These are phyloP conservation scores for Trypethelium eluteriae DNA, from an alignment of 495 filamentous ascomycete genomes.

Conservation along the genomic window DNA sequence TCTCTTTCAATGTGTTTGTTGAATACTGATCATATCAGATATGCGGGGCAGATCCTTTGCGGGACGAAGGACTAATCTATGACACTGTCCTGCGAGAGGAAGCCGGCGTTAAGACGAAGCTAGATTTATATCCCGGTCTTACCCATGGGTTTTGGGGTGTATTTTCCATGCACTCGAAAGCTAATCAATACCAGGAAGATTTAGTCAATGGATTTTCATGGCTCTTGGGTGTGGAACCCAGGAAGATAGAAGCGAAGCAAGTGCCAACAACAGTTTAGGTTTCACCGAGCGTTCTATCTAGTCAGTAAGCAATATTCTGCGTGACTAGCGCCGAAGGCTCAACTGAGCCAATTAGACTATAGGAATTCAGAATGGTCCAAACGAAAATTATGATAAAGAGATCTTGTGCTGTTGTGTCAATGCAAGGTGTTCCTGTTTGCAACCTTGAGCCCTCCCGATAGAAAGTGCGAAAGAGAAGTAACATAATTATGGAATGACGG, in stretches of 20 bases:
- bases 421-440: too few relatives aligned
- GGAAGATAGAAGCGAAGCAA: background rate
- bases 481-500: too few relatives aligned
- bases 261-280: background rate
- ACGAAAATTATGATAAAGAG: too few relatives aligned
- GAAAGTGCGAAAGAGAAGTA: too few relatives aligned
- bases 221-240: background rate
- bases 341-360: too few relatives aligned
- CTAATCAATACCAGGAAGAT: background rate
- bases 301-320: too few relatives aligned
- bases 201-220: background rate
- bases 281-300: background rate
- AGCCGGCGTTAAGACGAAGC: constrained; percentile 19
- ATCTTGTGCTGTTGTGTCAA: too few relatives aligned
- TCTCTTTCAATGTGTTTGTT: background rate
- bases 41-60: constrained; percentile 35
- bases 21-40: constrained; percentile 23
- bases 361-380: too few relatives aligned
- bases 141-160: constrained; percentile 38
- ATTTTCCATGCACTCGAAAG: background rate
- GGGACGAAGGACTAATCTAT: constrained; percentile 40
- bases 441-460: too few relatives aligned
- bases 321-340: too few relatives aligned
- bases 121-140: constrained; percentile 28
- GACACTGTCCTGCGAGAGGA: constrained; percentile 29